These are phyloP conservation scores for Eucalyptus pauciflora DNA, from an alignment of 345 rosid genomes.

Conservation along the genomic window DNA sequence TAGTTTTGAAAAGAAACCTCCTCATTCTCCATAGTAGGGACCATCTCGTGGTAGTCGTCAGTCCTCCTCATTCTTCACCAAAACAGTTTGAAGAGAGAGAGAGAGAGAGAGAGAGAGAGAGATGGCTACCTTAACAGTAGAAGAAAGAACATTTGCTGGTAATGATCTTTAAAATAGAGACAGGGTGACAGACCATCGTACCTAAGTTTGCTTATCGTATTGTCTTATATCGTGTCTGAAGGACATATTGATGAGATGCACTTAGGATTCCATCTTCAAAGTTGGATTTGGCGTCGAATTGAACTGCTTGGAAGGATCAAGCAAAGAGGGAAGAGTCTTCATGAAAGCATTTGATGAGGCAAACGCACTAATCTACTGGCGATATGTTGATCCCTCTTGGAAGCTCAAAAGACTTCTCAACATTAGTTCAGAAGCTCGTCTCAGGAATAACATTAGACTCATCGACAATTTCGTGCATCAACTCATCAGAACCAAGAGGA, in stretches of 20 bases:
- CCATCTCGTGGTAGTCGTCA: too few relatives aligned
- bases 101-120: too few relatives aligned
- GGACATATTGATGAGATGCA: conserved; percentile 58
- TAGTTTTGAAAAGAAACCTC: background rate
- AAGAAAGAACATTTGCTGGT: background rate
- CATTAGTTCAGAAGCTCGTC: conserved; percentile 42
- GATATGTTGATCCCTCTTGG: conserved; percentile 65
- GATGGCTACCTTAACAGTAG: background rate
- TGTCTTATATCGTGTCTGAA: background rate
- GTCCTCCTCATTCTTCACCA: too few relatives aligned
- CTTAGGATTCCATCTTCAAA: conserved; percentile 72
- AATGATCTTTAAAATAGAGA: background rate
- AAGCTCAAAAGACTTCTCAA: conserved; percentile 42
- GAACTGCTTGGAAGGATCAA: conserved; percentile 45
- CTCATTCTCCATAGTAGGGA: background rate
- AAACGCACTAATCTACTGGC: conserved; percentile 29
- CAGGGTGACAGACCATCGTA: background rate
- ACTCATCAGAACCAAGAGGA: conserved; percentile 38
- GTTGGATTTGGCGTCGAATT: conserved; percentile 73
- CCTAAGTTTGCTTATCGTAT: background rate
- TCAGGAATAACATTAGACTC: conserved; percentile 29
- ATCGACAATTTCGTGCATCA: conserved; percentile 36
- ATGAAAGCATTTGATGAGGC: conserved; percentile 69
- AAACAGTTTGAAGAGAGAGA: too few relatives aligned
- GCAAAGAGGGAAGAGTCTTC: conserved; percentile 27